phyloP scores from a whole-genome alignment of 305 asterid species.

The Fraxinus floribunda region DNA sequence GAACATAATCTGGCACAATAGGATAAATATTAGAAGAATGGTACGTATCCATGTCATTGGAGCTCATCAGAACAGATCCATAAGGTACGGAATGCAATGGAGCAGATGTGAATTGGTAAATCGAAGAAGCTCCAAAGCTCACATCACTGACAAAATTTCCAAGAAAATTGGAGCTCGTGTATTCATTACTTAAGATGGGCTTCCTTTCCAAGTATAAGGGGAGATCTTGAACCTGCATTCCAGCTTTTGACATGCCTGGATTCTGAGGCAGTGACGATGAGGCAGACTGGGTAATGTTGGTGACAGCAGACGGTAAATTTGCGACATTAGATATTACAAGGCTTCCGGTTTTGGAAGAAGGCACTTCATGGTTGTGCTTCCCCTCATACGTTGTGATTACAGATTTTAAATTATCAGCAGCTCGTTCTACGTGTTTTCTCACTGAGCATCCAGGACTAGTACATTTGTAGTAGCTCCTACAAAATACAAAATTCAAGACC shows the following conservation, averaged over 20 bases:
- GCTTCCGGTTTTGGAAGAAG: conserved; percentile 36
- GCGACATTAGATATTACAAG: conserved; percentile 15
- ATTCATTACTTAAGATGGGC: conserved; percentile 32
- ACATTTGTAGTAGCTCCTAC: conserved; percentile 90
- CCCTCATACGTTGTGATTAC: conserved; percentile 84
- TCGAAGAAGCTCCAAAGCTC: conserved; percentile 37
- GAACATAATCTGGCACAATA: conserved; percentile 28
- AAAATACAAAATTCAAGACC: neutral
- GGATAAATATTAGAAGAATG: conserved; percentile 29
- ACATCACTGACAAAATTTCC: conserved; percentile 34
- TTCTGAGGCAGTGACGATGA: conserved; percentile 20
- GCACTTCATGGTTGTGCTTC: conserved; percentile 71
- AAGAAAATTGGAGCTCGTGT: conserved; percentile 32
- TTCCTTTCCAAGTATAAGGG: conserved; percentile 48
- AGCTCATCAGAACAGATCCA: conserved; percentile 24
- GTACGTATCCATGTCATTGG: conserved; percentile 23
- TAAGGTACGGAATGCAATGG: conserved; percentile 37
- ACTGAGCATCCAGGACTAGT: conserved; percentile 71
- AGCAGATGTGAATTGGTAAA: conserved; percentile 42
- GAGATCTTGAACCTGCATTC: conserved; percentile 46
- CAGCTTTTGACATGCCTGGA: conserved; percentile 22
- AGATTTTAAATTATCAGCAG: conserved; percentile 53
- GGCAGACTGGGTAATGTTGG: conserved; percentile 17
- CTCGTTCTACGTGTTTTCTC: conserved; percentile 82
- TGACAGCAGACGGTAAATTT: conserved; percentile 23